These are phyloP conservation scores for Trifolium repens DNA, from an alignment of 306 rosid species.

Conservation along the genomic window DNA sequence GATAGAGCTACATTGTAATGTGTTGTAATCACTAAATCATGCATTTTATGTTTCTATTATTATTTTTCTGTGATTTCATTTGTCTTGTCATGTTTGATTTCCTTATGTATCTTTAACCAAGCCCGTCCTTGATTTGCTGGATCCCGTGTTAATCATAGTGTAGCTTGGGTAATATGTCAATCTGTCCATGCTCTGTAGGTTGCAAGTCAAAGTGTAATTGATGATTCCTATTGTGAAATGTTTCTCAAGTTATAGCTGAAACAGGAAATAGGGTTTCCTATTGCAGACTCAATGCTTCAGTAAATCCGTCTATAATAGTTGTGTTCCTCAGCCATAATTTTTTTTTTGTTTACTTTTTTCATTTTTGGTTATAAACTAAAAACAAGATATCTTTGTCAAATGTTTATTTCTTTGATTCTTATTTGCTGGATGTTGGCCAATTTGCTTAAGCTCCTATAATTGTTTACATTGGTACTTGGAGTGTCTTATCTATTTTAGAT, in stretches of 20 bases:
- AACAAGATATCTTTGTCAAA: constrained; percentile 28
- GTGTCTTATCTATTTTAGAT: constrained; percentile 7
- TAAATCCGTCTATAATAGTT: background rate
- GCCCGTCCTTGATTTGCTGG: constrained; percentile 22
- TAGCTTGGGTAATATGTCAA: background rate
- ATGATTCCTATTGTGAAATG: background rate
- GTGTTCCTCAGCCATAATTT: background rate
- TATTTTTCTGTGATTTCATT: too few species aligned
- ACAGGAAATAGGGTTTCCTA: constrained; percentile 29
- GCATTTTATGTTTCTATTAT: too few species aligned
- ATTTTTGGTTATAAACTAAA: background rate
- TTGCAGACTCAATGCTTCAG: background rate
- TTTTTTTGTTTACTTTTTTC: background rate
- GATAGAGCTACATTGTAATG: too few species aligned
- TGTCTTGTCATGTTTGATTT: background rate
- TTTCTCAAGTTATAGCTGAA: constrained; percentile 11
- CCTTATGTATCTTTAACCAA: background rate
- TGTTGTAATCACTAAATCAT: too few species aligned
- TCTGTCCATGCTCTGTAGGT: background rate
- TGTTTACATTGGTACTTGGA: constrained; percentile 29
- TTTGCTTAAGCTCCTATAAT: constrained; percentile 14
- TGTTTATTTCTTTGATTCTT: constrained; percentile 22
- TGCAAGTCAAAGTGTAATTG: constrained; percentile 3
- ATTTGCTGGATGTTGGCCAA: constrained; percentile 26
- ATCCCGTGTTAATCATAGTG: constrained; percentile 19